Conservation (phyloP, 1,284 basidiomycete genomes). For the Pseudozyma flocculosa region DNA sequence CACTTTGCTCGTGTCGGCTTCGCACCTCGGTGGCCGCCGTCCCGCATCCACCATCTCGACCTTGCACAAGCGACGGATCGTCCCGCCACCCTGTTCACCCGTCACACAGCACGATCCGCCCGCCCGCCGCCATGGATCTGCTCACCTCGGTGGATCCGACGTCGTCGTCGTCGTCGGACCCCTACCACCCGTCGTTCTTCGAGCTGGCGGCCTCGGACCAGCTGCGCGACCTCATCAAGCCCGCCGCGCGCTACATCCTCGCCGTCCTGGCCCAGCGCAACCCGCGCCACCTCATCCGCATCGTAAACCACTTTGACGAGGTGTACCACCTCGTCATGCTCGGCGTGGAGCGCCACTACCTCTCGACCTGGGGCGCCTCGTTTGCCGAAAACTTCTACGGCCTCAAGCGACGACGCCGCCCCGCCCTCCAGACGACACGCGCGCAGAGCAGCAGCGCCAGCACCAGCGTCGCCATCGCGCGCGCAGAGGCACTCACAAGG, state of each 20-base stretch:
- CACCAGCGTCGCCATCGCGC: constrained; percentile 9
- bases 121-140: constrained; percentile 29
- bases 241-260: constrained; percentile 90
- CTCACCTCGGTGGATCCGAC: constrained; percentile 44
- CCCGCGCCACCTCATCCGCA: constrained; percentile 83
- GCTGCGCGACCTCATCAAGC: constrained; percentile 85
- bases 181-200: constrained; percentile 81
- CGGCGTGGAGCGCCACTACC: constrained; percentile 85
- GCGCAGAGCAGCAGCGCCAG: constrained; percentile 4
- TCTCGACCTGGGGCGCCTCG: constrained; percentile 75
- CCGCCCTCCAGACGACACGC: constrained; percentile 59
- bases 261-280: constrained; percentile 90
- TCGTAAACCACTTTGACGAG: constrained; percentile 95
- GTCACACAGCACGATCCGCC: too few species aligned
- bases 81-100: too few species aligned
- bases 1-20: too few species aligned
- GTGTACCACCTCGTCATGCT: constrained; percentile 87
- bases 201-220: constrained; percentile 96
- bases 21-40: too few species aligned
- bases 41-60: too few species aligned
- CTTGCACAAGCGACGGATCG: too few species aligned
- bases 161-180: constrained; percentile 36
- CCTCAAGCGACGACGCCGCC: constrained; percentile 72
- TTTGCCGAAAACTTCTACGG: constrained; percentile 94
- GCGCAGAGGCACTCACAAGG: constrained; percentile 28